phyloP scores from a whole-genome alignment of 164 flowering plant species.

The Cinnamomum micranthum region DNA sequence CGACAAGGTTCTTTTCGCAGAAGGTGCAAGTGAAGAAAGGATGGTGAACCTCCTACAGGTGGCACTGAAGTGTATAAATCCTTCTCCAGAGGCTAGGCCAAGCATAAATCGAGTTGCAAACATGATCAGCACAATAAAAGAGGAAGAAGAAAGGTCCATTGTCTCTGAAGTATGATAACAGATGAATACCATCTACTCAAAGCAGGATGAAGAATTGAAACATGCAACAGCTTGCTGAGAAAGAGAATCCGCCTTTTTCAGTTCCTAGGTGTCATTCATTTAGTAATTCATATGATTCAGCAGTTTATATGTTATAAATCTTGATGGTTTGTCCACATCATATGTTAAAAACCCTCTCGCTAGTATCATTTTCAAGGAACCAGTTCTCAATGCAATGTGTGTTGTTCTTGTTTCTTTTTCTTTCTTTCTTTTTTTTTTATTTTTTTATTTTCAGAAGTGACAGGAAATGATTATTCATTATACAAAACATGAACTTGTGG shows the following conservation, averaged over 20 bases:
- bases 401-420: too few species aligned
- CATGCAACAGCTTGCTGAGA: not conserved
- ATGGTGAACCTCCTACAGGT: slow-evolving; percentile 63
- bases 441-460: too few species aligned
- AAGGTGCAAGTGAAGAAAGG: slow-evolving; percentile 59
- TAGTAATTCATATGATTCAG: not conserved
- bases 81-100: slow-evolving; percentile 47
- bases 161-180: slow-evolving; percentile 9
- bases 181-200: not conserved
- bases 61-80: slow-evolving; percentile 55
- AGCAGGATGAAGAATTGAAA: not conserved
- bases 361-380: not conserved
- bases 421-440: too few species aligned
- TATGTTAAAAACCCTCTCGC: not conserved
- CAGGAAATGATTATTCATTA: not conserved
- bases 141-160: slow-evolving; percentile 58
- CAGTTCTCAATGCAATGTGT: not conserved
- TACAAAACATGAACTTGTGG: not conserved
- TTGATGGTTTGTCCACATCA: not conserved
- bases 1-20: slow-evolving; percentile 35
- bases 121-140: slow-evolving; percentile 41
- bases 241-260: not conserved
- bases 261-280: not conserved
- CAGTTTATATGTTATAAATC: not conserved
- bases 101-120: slow-evolving; percentile 40